Base-by-base conservation (phyloP, 768 basidiomycete genomes). In the Termitomyces sp. region DNA sequence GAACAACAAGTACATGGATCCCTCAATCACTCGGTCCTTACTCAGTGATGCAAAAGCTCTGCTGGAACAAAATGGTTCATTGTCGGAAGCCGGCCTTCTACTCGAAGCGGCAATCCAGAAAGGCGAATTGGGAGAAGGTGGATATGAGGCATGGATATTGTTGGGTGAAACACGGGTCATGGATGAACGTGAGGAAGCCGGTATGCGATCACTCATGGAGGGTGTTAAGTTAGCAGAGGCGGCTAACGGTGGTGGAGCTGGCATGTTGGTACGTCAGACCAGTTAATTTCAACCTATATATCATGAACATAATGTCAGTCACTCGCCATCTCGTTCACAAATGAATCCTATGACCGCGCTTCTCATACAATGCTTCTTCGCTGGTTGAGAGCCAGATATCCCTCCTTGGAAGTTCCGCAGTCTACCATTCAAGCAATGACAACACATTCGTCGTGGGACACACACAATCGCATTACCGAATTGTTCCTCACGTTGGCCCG, bases 241-340 rank as follows among this genome's bases (percentile, higher is more conserved):
- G 35, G 81, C 78, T 18, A 85, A 85, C 30, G 80, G 79, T n/a
- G 67, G 77, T 6, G 88, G 88, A 20, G 78, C 75, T 42, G 91
- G 91, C 53, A 90, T 88, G 86, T 70, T 92, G 65, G 90, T 90
- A 71, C 56, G 85, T 74, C 20, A 30, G 32, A 53, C 45, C n/a
- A 38, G 44, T 30, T 24, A 30, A 40, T 30, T 18, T 18, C 22
- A 30, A 24, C 9, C 40, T 32, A 43, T 16, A 49, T 52, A 58
- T 67, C 28, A 68, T 33, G 36, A 22, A 13, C 51, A 28, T 35
- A 38, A 35, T 20, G 42, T 33, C 65, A 98, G 95, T 94, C 94
- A 6, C 82, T 98, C 35, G 94, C 96, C 1, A 94, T 98, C 61
- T 94, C 93, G 9, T 98, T 92, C 70, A 96, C 95, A 33, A 99